Percentiles rank a stretch among this genome's conserved stretches.
Evolutionary conservation across 495 filamentous ascomycete species (phyloP).

Genomic region (Penicillium ucsense): DNA sequence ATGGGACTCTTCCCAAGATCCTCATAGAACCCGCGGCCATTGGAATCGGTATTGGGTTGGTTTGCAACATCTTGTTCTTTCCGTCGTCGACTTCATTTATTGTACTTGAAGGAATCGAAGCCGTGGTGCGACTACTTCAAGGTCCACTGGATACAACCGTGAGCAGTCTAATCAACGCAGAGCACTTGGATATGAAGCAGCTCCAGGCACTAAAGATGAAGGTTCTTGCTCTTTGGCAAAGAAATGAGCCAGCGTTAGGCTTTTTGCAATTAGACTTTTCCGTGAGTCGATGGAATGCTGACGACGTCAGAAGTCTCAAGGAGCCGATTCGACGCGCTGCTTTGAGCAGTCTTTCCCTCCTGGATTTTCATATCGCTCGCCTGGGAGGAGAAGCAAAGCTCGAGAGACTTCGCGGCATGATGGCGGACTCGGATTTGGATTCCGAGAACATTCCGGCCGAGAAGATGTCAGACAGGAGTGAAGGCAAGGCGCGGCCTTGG

Average conservation of each 20-base stretch:
- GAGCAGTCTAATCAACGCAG: conserved; percentile 7
- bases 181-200: conserved; percentile 6
- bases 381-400: conserved; percentile 13
- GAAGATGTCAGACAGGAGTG: not conserved
- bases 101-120: conserved; percentile 26
- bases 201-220: conserved; percentile 12
- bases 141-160: conserved; percentile 18
- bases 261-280: conserved; percentile 24
- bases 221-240: conserved; percentile 11
- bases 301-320: conserved; percentile 22
- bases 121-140: conserved; percentile 20
- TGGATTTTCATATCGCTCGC: conserved; percentile 20
- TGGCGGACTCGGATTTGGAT: not conserved
- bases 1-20: conserved; percentile 27
- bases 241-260: conserved; percentile 14
- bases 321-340: conserved; percentile 16
- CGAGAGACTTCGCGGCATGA: conserved; percentile 12
- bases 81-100: conserved; percentile 30
- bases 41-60: conserved; percentile 30
- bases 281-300: conserved; percentile 19
- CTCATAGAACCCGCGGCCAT: conserved; percentile 28
- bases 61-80: conserved; percentile 29
- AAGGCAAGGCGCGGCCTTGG: conserved; percentile 12
- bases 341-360: conserved; percentile 8
- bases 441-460: not conserved